These are phyloP conservation scores for Aspergillus intermedius DNA, from an alignment of 2,329 filamentous ascomycete genomes.

Conservation along the genomic window DNA sequence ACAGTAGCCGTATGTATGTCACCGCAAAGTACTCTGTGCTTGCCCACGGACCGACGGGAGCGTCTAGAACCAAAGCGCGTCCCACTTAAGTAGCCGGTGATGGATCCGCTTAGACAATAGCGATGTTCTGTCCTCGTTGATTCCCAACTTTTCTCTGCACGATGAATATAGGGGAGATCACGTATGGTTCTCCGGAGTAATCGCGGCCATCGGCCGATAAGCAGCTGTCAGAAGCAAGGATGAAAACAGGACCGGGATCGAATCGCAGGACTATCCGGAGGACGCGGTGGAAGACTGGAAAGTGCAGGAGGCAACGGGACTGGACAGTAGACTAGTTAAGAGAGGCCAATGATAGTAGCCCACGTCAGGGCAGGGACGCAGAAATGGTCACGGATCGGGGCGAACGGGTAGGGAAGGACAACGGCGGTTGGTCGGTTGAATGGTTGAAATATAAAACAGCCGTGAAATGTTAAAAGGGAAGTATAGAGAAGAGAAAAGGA, in stretches of 20 bases:
- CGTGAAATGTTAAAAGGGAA: neutral
- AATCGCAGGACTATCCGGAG: neutral
- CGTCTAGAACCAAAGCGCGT: neutral
- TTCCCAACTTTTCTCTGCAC: neutral
- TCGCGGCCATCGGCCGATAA: neutral
- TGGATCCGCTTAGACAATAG: too few relatives aligned
- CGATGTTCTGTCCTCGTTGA: too few relatives aligned
- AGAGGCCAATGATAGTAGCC: constrained; percentile 17
- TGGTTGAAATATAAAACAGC: neutral
- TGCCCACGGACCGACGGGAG: neutral
- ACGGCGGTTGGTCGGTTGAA: neutral
- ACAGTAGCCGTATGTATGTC: neutral
- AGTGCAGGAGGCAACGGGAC: neutral
- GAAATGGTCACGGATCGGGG: neutral
- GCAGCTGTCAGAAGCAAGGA: neutral
- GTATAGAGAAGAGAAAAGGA: constrained; percentile 5
- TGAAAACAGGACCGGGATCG: neutral
- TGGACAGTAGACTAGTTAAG: constrained; percentile 4
- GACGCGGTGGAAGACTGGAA: neutral
- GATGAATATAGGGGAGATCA: neutral
- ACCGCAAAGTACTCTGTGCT: neutral
- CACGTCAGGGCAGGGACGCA: constrained; percentile 10
- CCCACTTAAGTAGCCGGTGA: too few relatives aligned
- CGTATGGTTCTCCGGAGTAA: neutral
- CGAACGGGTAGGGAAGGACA: neutral